A percentile compares a stretch with the other conserved stretches of the same genome.
Conservation (phyloP, 1,284 basidiomycete species). For the Inonotus obliquus region DNA sequence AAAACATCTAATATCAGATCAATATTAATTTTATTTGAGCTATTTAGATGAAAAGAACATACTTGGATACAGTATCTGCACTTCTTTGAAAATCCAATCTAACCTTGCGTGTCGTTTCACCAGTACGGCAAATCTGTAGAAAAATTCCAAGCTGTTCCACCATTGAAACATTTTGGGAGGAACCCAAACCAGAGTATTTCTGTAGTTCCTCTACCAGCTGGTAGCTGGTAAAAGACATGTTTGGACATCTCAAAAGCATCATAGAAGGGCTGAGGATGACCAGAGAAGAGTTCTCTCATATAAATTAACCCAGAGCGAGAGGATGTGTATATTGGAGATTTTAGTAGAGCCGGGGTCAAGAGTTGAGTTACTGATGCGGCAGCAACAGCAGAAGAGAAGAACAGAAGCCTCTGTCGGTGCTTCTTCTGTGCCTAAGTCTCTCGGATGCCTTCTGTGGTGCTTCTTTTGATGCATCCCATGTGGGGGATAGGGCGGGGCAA, state of each 20-base stretch:
- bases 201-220: too few species aligned
- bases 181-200: neutral
- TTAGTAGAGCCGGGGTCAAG: too few species aligned
- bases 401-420: too few species aligned
- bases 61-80: slow-evolving; percentile 18
- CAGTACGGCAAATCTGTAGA: slow-evolving; percentile 3
- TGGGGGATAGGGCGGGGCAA: too few species aligned
- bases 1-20: slow-evolving; percentile 17
- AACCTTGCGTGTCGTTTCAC: slow-evolving; percentile 15
- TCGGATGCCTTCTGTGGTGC: too few species aligned
- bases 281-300: neutral
- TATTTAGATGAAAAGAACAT: neutral
- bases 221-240: slow-evolving; percentile 14
- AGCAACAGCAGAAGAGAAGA: too few species aligned
- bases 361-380: too few species aligned
- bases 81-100: neutral
- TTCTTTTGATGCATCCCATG: too few species aligned
- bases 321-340: too few species aligned
- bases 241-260: slow-evolving; percentile 13
- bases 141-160: slow-evolving; percentile 18
- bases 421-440: too few species aligned
- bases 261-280: slow-evolving; percentile 8
- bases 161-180: neutral
- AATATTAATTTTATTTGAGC: slow-evolving; percentile 5
- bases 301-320: neutral